phyloP scores from a whole-genome alignment of 495 filamentous ascomycete species.

The Penicillium soppii region DNA sequence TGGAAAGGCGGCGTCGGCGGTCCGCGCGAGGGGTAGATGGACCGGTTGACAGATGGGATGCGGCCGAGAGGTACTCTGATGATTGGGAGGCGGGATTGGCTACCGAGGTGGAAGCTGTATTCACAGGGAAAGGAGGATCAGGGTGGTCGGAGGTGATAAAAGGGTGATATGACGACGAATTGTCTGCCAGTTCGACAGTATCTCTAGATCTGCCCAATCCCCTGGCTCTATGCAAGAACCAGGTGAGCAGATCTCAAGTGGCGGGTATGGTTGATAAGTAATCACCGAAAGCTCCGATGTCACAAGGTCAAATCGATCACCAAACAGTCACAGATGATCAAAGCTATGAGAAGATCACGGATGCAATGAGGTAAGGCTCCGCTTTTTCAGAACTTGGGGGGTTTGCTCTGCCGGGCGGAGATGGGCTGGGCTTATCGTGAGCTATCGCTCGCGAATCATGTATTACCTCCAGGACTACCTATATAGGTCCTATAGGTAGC shows the following conservation, averaged over 20 bases:
- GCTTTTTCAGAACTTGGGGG: neutral
- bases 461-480: no score
- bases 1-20: conserved; percentile 32
- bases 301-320: neutral
- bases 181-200: conserved; percentile 64
- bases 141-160: conserved; percentile 62
- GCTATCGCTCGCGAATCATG: no score
- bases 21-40: conserved; percentile 4
- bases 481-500: no score
- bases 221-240: conserved; percentile 51
- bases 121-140: conserved; percentile 40
- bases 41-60: conserved; percentile 9
- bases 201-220: conserved; percentile 46
- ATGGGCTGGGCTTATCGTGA: neutral
- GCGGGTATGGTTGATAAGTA: conserved; percentile 7
- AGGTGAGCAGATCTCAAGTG: conserved; percentile 47
- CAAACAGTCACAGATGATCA: neutral
- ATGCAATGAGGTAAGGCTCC: neutral
- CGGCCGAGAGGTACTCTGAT: conserved; percentile 7
- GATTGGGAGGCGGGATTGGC: conserved; percentile 16
- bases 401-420: neutral
- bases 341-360: neutral
- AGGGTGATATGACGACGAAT: conserved; percentile 45
- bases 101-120: conserved; percentile 21
- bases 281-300: conserved; percentile 8